phyloP scores from a whole-genome alignment of 805 yeast species.

The Sugiyamaella floridensis region DNA sequence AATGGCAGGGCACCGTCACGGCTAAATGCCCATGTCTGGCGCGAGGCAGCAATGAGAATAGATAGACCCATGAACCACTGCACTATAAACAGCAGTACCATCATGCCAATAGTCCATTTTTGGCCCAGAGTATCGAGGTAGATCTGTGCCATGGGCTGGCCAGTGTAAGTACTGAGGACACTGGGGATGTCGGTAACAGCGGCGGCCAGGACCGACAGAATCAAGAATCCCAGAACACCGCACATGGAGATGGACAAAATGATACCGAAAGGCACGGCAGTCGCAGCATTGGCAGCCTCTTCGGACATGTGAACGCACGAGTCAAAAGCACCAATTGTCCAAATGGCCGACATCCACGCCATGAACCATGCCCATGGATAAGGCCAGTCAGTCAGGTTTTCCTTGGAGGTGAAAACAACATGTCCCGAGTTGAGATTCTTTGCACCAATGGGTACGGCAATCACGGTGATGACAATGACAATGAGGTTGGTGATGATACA shows the following conservation, averaged over 20 bases:
- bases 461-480: conserved; percentile 43
- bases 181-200: conserved; percentile 42
- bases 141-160: conserved; percentile 61
- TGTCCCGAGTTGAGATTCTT: conserved; percentile 41
- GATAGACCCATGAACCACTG: conserved; percentile 67
- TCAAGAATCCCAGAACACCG: conserved; percentile 51
- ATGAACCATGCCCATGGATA: conserved; percentile 50
- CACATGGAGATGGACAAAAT: conserved; percentile 52
- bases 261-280: conserved; percentile 61
- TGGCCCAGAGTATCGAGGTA: conserved; percentile 56
- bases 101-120: conserved; percentile 57
- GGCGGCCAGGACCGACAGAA: conserved; percentile 48
- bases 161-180: conserved; percentile 42
- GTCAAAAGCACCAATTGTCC: conserved; percentile 73
- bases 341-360: conserved; percentile 59
- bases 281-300: conserved; percentile 57
- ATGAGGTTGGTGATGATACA: conserved; percentile 50
- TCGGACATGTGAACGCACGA: conserved; percentile 68
- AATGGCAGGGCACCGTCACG: conserved; percentile 72
- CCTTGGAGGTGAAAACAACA: conserved; percentile 49
- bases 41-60: conserved; percentile 53
- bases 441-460: conserved; percentile 20
- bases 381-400: conserved; percentile 50
- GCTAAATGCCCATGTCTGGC: conserved; percentile 71
- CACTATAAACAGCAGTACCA: conserved; percentile 50